Evolutionary conservation across 1,284 basidiomycete genomes (phyloP), one percentile per base, ranked within the genome.

Genomic region (Ceratobasidium papillatum): DNA sequence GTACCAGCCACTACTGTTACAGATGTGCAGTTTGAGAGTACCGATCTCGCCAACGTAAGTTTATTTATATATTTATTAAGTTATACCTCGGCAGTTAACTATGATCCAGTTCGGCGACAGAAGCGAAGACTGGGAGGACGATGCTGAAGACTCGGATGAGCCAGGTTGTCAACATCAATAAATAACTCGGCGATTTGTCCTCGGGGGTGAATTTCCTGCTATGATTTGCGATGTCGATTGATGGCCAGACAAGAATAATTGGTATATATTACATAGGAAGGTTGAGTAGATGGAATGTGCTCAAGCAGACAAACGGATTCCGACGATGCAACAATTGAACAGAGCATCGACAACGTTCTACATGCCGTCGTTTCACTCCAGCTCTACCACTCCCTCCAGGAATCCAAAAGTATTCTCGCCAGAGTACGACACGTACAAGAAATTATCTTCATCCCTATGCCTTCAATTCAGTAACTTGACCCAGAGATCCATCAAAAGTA

Each of bases 351-450:
- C 19, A 3, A 9, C 8, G 45, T n/a, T n/a, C n/a, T 47, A 12
- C 45, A n/a, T 47, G 11, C 8, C 45, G 2, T 32, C 27, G 56
- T 72, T 61, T 34, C 36, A 19, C n/a, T 75, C 76, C 38, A 61
- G 36, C 32, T 43, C 41, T 12, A 45, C 41, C 36, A 43, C 22
- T 2, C 61, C 61, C 41, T 54, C 76, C 78, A 74, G 9, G 3
- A 38, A 62, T 11, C 95, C 94, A 79, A 97, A 97, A 36, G 94
- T 96, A 85, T 97, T 98, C 92, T 97, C 95, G 74, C 96, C 95
- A 49, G 95, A 96, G 86, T 98, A 98, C 82, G 94, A 94, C 77
- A 97, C 94, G 81, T 96, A 98, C 69, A 98, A 86, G 89, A 98
- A 98, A 77, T 95, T 94, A 82, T 98, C 95, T 82, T 98, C 96